Evolutionary conservation across 2,329 filamentous ascomycete species (phyloP).

Genomic region (Botrytis aclada): DNA sequence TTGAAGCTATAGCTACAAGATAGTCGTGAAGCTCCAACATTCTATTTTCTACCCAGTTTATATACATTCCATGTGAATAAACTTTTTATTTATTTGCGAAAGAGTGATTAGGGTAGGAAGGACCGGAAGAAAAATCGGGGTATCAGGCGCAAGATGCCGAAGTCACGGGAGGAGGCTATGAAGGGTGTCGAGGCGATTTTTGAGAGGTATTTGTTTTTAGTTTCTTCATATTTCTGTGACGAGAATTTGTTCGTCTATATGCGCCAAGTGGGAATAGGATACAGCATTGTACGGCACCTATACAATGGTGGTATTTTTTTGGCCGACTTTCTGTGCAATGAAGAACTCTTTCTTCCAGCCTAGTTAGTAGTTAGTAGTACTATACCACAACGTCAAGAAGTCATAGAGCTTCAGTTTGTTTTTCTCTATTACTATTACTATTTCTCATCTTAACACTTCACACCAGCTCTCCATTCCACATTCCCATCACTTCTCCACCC

Average conservation of each 20-base stretch:
- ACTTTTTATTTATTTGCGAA: too few relatives aligned
- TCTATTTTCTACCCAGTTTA: accelerated
- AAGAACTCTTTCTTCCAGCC: not conserved
- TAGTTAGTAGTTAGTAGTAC: not conserved
- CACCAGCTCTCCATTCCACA: not conserved
- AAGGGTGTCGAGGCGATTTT: slow-evolving; percentile 34
- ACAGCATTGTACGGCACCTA: too few relatives aligned
- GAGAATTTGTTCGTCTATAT: not conserved
- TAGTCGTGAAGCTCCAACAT: not conserved
- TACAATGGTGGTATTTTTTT: not conserved
- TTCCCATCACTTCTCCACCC: too few relatives aligned
- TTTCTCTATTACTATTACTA: accelerated
- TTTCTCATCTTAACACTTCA: accelerated
- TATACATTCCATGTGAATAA: not conserved
- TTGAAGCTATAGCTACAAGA: not conserved
- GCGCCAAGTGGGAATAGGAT: not conserved
- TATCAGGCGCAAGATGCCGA: slow-evolving; percentile 17
- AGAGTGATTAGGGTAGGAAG: not conserved
- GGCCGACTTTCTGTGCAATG: not conserved
- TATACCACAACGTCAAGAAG: not conserved
- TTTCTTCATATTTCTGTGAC: not conserved
- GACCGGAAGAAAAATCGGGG: not conserved
- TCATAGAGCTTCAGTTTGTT: not conserved
- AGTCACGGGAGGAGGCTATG: slow-evolving; percentile 28
- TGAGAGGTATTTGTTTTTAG: slow-evolving; percentile 27